Evolutionary conservation across 2,329 filamentous ascomycete species (phyloP).

Genomic region (Talaromyces sp.): DNA sequence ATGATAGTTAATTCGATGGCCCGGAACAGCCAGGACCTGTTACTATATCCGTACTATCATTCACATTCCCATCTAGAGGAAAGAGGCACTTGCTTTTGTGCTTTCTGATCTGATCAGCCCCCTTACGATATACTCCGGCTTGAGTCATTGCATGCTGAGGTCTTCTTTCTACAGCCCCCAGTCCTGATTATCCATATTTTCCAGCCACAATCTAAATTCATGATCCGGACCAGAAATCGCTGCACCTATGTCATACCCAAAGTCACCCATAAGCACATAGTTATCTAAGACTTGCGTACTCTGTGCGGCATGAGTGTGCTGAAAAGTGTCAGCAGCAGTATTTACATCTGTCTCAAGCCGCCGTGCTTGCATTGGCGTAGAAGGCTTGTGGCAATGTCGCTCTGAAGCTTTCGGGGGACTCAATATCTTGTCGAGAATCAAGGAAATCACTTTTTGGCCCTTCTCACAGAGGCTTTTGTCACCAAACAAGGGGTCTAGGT

Average conservation of each 20-base stretch:
- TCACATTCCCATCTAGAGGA: too few species aligned
- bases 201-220: constrained; percentile 1
- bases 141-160: background rate
- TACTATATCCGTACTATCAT: background rate
- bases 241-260: background rate
- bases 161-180: background rate
- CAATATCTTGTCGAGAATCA: constrained; percentile 4
- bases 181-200: background rate
- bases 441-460: background rate
- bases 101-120: background rate
- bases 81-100: too few species aligned
- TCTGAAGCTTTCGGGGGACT: background rate
- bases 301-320: background rate
- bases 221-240: background rate
- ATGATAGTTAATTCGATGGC: too few species aligned
- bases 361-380: background rate
- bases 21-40: too few species aligned
- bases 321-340: background rate
- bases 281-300: background rate
- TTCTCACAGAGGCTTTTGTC: background rate
- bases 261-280: background rate
- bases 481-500: background rate
- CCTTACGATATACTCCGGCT: background rate
- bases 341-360: background rate
- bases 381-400: background rate